phyloP scores from a whole-genome alignment of 768 basidiomycete genomes.

The Paxillus rubicundulus region DNA sequence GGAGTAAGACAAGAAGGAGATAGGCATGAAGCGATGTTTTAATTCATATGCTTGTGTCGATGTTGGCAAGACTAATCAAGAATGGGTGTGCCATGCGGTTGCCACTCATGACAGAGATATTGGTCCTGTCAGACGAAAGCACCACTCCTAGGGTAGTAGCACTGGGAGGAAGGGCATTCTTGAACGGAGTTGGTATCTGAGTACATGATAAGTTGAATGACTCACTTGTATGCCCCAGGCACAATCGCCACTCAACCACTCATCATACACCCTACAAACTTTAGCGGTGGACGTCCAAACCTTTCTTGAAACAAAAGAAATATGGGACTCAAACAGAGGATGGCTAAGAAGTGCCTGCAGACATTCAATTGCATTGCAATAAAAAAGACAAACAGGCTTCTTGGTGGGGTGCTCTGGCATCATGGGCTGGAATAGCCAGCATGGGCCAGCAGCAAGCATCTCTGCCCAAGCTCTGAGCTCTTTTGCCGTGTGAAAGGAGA shows the following conservation, averaged over 20 bases:
- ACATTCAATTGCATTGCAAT: too few species aligned
- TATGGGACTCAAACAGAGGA: neutral
- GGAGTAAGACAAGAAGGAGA: conserved; percentile 17
- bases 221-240: conserved; percentile 28
- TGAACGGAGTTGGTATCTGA: neutral
- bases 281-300: conserved; percentile 10
- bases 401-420: too few species aligned
- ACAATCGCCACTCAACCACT: conserved; percentile 22
- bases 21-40: conserved; percentile 19
- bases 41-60: conserved; percentile 1
- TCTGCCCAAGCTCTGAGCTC: too few species aligned
- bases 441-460: too few species aligned
- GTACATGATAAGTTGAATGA: neutral
- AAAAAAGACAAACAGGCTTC: too few species aligned
- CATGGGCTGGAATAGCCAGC: too few species aligned
- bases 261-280: conserved; percentile 7
- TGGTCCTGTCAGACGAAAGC: conserved; percentile 33
- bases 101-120: conserved; percentile 5
- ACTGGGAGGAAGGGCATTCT: conserved; percentile 22
- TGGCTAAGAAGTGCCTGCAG: too few species aligned
- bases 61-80: conserved; percentile 6
- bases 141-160: conserved; percentile 31
- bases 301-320: conserved; percentile 18
- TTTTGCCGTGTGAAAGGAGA: too few species aligned
- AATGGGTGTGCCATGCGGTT: conserved; percentile 8